Evolutionary conservation across 1,284 basidiomycete species (phyloP), one percentile per base, ranked within the genome.

Genomic region (Trichosporon sp.): DNA sequence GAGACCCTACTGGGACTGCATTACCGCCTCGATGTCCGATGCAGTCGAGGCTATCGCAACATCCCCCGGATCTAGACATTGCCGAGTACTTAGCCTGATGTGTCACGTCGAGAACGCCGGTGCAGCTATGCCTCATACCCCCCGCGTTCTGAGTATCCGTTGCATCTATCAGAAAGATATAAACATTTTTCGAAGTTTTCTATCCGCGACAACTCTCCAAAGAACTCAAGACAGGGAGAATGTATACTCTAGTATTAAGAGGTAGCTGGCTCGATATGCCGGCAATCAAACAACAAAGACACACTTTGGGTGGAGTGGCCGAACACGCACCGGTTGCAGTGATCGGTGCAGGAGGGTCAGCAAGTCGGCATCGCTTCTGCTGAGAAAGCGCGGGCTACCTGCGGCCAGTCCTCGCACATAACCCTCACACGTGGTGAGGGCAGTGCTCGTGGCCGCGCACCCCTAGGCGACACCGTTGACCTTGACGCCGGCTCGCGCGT

Each of bases 401-500:
- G 49, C 49, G 49, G 49, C 49, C 49, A 54, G 49, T 54, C 49
- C 49, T 54, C 49, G 49, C 27, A 29, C 25, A 27, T 7, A 2
- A n/a, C 49, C 14, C 25, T 31, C 25, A 4, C 14, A 4, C 14
- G 37, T n/a, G 16, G 23, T 6, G 27, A 54, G 49, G 14, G 14
- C 49, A 31, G 40, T 44, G 40, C 49, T 54, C 49, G 49, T 54
- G 49, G 49, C 49, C 49, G 49, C 49, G 49, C 49, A 31, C 49
- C 49, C 49, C 49, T 54, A 54, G 49, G 49, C 49, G 49, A 29
- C 49, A 54, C 49, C 49, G 49, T 54, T 54, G n/a, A 74, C 70
- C 62, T 73, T 73, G 57, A 80, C 70, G 2, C 74, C 78, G 16
- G 71, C 67, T 34, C 74, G 68, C 10, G 79, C 77, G 44, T 79